These are phyloP conservation scores for Termitomyces sp. DNA, from an alignment of 768 basidiomycete genomes.

Conservation along the genomic window DNA sequence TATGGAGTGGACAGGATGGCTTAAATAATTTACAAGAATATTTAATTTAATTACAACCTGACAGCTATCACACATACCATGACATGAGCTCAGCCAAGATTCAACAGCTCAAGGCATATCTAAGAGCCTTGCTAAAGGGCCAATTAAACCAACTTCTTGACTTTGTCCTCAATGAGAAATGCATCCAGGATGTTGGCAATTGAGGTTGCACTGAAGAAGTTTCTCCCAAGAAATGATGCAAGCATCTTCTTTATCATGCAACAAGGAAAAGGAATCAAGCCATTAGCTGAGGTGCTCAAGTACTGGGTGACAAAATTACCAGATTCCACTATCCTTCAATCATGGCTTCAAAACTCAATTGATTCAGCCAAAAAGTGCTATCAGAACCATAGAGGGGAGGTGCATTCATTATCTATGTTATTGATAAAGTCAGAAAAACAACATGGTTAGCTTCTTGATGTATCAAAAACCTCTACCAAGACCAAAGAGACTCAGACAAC, in stretches of 20 bases:
- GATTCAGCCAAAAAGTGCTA: not conserved
- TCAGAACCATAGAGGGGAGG: not conserved
- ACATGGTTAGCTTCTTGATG: not conserved
- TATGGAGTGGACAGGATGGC: too few species aligned
- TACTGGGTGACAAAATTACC: not conserved
- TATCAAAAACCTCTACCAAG: not conserved
- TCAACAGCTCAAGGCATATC: too few species aligned
- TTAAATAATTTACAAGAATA: too few species aligned
- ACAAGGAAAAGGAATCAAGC: not conserved
- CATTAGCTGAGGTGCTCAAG: slow-evolving; percentile 1
- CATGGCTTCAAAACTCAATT: not conserved
- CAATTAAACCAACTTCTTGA: not conserved
- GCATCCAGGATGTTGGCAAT: not conserved
- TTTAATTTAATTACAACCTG: too few species aligned
- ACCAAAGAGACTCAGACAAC: not conserved
- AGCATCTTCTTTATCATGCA: not conserved
- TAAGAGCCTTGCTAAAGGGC: too few species aligned
- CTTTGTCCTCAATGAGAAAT: not conserved
- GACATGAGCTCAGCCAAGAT: too few species aligned
- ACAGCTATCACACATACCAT: too few species aligned
- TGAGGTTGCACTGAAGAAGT: not conserved
- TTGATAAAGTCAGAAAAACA: not conserved
- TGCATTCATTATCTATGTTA: not conserved
- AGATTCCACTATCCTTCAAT: not conserved
- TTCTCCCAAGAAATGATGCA: not conserved